Base-by-base conservation (phyloP, 2,329 filamentous ascomycete species). In the Colletotrichum scovillei region DNA sequence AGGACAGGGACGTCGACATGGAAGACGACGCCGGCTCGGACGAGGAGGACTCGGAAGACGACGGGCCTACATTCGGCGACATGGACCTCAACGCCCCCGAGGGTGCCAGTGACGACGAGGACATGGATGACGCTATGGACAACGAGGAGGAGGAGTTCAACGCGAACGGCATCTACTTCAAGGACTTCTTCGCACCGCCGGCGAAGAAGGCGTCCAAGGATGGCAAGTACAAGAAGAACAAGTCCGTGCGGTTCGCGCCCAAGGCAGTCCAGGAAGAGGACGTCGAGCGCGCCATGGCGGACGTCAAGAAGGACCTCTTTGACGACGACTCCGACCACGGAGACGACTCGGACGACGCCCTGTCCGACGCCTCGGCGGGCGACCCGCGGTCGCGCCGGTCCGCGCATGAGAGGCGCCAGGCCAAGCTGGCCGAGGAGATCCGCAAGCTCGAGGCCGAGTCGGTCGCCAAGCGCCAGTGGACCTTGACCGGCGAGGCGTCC, bases 181-280 rank as follows among this genome's bases (percentile, higher is more conserved):
- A 92, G 74, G 95, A 98, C 81, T 98, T 98, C 84, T 98, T 98
- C 79, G 95, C 93, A 3, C 94, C 94, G 11, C 96, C 95, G 12
- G 89, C 92, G 24, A 91, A 90, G 77, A 97, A 97, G 74, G 88
- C 87, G 70, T 67, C 69, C 57, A 91, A 88, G 78, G 84, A 79
- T 76, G 62, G 62, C 49, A 64, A 64, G 16, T 55, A 73, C 55
- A 90, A 83, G 78, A 81, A 80, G 67, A 86, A 84, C 75, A 83
- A 85, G 66, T 79, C 80, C 11, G 84, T 81, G 63, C 82, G 78
- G 35, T 82, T 81, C 75, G 80, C 81, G 68, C 81, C 90, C 9
- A 78, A 81, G 78, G 75, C 82, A 75, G 85, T 92, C 5, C 85
- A 88, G 11, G 89, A 92, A 32, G 89, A 87, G 30, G 94, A 97